phyloP scores from a whole-genome alignment of 2,329 filamentous ascomycete genomes.

The Phialophora tarda region DNA sequence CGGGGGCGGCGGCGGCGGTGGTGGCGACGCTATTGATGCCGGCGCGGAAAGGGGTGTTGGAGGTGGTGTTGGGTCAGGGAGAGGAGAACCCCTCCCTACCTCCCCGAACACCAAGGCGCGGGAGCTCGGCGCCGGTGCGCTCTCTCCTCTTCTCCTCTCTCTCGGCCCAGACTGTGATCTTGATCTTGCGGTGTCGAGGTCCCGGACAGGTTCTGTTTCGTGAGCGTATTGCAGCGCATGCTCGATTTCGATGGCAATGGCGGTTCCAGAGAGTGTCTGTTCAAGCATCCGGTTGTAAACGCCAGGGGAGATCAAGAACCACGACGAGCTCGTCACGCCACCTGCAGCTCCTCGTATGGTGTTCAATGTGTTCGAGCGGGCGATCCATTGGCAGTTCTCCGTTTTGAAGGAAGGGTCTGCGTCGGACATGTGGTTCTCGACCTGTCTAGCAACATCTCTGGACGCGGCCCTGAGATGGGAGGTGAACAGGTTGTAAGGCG shows the following conservation, averaged over 20 bases:
- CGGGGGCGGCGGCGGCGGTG: neutral
- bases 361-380: too few relatives aligned
- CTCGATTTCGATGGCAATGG: conserved; percentile 1
- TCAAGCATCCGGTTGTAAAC: neutral
- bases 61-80: neutral
- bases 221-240: neutral
- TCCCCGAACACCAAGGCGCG: too few relatives aligned
- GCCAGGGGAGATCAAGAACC: neutral
- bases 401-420: too few relatives aligned
- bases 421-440: neutral
- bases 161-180: too few relatives aligned
- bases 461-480: neutral
- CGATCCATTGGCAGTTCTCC: too few relatives aligned
- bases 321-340: neutral
- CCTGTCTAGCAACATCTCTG: neutral
- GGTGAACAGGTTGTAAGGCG: neutral
- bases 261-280: neutral
- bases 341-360: too few relatives aligned
- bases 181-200: too few relatives aligned
- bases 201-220: neutral
- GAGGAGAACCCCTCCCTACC: too few relatives aligned
- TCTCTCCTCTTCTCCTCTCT: too few relatives aligned
- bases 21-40: neutral
- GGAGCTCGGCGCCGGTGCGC: too few relatives aligned
- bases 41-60: neutral